Base-by-base conservation (phyloP, 805 yeast genomes). In the Saccharomycopsis fermentans region DNA sequence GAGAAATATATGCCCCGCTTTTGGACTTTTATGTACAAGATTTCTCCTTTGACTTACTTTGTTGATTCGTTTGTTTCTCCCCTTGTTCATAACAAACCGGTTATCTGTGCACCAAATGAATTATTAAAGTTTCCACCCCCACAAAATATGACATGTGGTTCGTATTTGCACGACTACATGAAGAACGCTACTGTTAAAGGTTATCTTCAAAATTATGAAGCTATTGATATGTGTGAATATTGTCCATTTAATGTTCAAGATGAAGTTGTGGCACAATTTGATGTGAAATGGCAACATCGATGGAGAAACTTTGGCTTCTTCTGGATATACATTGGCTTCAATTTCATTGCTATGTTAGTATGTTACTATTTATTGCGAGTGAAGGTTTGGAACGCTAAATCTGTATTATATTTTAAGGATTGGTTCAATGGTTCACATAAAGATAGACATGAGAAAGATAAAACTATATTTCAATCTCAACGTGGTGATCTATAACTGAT, bases 261-360 rank as follows among this genome's bases (percentile, higher is more conserved):
- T 52, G 55, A 67, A 40, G 71, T 74, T 54, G 71, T 73, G 59
- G 64, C 75, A 4, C 55, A 58, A 1, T 79, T 71, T 62, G 68
- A 70, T 58, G 70, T 75, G 55, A 63, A 63, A 29, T 76, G 73
- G 70, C 58, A 63, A n/a, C 73, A 79, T 64, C 80, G 83, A 73
- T 82, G 88, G 87, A 81, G 87, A 76, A 80, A 83, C 66, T 75
- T 76, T 63, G 88, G 88, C 64, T 75, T 83, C 63, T 73, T 79
- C 69, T 72, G 74, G 72, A 76, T 69, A 26, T 77, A 67, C 67
- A 73, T 76, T 56, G 55, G 67, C 32, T 72, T 77, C 69, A 76
- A 77, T 64, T 63, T 73, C 32, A 52, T 59, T 55, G 73, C 72
- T 12, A 78, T 79, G 81, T 63, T 69, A 26, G 39, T 55, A 1